Evolutionary conservation across 2,329 filamentous ascomycete genomes (phyloP), one percentile per base, ranked within the genome.

Genomic region (Pleomassaria siparia): DNA sequence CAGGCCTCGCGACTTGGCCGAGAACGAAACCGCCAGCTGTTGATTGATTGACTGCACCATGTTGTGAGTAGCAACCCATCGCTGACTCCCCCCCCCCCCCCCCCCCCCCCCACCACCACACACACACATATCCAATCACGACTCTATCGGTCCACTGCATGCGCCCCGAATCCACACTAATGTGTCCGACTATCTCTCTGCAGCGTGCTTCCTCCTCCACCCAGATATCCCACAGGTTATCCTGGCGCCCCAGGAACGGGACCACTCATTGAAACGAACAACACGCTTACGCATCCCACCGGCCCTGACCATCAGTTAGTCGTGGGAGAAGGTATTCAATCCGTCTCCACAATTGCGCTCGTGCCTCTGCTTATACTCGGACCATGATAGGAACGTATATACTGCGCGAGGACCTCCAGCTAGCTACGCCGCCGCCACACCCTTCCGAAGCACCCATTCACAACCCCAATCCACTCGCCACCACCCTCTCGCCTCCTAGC

Each of bases 341-440:
- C 13, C 50, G 12, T 18, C 13, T 24, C 13, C 35, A 26, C 29
- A 37, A 43, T 37, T 41, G 21, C 49, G 25, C 24, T 26, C 32
- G 36, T 30, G 18, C 24, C n/a, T 48, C 49, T 51, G 44, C 56
- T 63, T 29, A 63, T 51, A 15, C 58, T 63, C 46, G 64, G 43
- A 53, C 53, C 51, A 60, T 61, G 49, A 37, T 55, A 94, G 90
- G 91, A 63, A 92, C 89, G 51, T 99, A 99, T 66, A 80, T 88
- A 18, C 82, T 97, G 35, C 87, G 91, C 69, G 92, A 99, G 73
- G 89, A 96, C 69, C 77, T 99, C 22, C 87, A 91, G 58, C 85
- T 99, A 47, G 92, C 94, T 36, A 96, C 91, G 26, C 94, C 94
- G 47, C 92, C 92, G 54, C 91, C 91, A 12, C 94, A 99, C 73